phyloP scores from a whole-genome alignment of 2,329 filamentous ascomycete genomes.

The Helotiales sp. region DNA sequence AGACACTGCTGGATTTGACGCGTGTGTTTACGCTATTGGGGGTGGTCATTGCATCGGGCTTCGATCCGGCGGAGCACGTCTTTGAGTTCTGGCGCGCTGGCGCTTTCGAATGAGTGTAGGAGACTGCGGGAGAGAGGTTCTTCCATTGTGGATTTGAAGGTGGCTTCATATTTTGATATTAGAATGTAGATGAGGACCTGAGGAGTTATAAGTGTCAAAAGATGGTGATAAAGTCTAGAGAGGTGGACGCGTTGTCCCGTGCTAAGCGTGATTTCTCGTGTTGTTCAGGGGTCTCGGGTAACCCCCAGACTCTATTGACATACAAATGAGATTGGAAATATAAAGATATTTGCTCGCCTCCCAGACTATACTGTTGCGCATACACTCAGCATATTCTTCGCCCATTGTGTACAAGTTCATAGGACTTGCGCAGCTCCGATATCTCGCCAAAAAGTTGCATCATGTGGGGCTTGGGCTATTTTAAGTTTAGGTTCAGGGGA shows the following conservation, averaged over 20 bases:
- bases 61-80: neutral
- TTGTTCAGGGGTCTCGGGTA: neutral
- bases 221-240: neutral
- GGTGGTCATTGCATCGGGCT: neutral
- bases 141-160: neutral
- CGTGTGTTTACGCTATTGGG: neutral
- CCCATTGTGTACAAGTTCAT: too few relatives aligned
- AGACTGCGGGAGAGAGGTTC: conserved; percentile 2
- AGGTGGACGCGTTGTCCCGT: neutral
- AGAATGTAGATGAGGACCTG: neutral
- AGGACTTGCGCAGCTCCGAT: too few relatives aligned
- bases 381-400: too few relatives aligned
- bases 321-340: neutral
- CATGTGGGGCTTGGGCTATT: neutral
- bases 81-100: conserved; percentile 1
- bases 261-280: neutral
- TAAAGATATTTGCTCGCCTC: too few relatives aligned
- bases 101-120: neutral
- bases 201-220: neutral
- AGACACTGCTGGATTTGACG: neutral
- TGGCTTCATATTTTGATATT: neutral
- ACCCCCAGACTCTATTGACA: neutral
- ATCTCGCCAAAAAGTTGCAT: neutral
- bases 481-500: neutral
- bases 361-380: too few relatives aligned